Evolutionary conservation across 1,139 yeast species (phyloP).

Genomic region (Debaryomycetaceae sp.): DNA sequence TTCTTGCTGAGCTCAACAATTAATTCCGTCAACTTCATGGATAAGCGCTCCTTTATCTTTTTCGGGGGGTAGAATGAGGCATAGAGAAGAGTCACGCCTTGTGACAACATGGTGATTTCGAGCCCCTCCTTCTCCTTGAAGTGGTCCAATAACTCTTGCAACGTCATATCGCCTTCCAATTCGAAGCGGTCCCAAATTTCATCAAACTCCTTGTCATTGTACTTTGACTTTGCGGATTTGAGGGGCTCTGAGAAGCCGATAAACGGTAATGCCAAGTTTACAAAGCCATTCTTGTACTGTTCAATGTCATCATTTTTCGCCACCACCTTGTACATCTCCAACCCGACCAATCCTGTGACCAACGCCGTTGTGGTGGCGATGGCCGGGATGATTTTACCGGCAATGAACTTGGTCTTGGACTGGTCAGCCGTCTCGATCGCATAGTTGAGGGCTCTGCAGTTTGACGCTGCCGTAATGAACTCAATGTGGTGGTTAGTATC

Average conservation of each 20-base stretch:
- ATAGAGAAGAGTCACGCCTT: slow-evolving; percentile 79
- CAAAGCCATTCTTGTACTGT: slow-evolving; percentile 86
- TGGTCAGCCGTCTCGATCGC: slow-evolving; percentile 71
- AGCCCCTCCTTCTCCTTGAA: slow-evolving; percentile 77
- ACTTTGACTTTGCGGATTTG: slow-evolving; percentile 70
- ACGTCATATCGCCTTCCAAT: slow-evolving; percentile 65
- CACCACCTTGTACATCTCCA: slow-evolving; percentile 85
- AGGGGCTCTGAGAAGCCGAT: slow-evolving; percentile 96
- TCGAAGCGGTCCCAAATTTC: slow-evolving; percentile 94
- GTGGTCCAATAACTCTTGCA: slow-evolving; percentile 63
- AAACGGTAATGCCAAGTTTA: slow-evolving; percentile 90
- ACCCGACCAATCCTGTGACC: slow-evolving; percentile 88
- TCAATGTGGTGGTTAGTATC: slow-evolving; percentile 94
- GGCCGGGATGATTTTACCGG: slow-evolving; percentile 95
- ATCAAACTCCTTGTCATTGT: slow-evolving; percentile 73
- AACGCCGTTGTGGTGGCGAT: slow-evolving; percentile 97
- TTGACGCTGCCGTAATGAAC: slow-evolving; percentile 94
- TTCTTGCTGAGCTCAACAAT: slow-evolving; percentile 78
- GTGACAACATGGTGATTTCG: slow-evolving; percentile 82
- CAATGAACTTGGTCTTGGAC: slow-evolving; percentile 70
- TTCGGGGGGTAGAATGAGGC: slow-evolving; percentile 93
- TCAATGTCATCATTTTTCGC: slow-evolving; percentile 67
- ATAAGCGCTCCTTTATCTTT: slow-evolving; percentile 70
- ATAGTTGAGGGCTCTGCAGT: slow-evolving; percentile 89
- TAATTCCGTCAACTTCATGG: slow-evolving; percentile 57